These are phyloP conservation scores for Phialophora tarda DNA, from an alignment of 2,329 filamentous ascomycete species.

Conservation along the genomic window DNA sequence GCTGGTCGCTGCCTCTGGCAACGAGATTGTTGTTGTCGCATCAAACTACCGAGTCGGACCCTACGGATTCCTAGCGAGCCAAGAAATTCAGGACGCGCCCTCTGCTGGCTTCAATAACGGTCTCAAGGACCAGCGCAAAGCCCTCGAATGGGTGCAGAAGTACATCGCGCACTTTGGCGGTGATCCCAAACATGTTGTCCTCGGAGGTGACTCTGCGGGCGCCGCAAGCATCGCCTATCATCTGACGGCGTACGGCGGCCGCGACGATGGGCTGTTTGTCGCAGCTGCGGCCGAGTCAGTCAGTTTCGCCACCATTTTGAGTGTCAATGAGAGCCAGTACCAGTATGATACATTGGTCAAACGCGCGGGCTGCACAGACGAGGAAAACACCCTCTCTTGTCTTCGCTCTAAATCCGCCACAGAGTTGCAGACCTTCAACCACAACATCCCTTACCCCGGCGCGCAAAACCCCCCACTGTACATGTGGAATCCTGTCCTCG, in stretches of 20 bases:
- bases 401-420: constrained; percentile 54
- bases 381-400: constrained; percentile 44
- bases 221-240: constrained; percentile 68
- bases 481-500: constrained; percentile 59
- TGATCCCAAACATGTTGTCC: constrained; percentile 68
- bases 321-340: constrained; percentile 56
- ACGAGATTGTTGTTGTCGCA: constrained; percentile 70
- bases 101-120: constrained; percentile 65
- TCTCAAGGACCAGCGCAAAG: constrained; percentile 71
- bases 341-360: constrained; percentile 58
- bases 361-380: constrained; percentile 53
- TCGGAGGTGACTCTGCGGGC: constrained; percentile 73
- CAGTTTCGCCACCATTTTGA: constrained; percentile 58
- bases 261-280: constrained; percentile 57
- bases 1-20: constrained; percentile 63
- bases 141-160: constrained; percentile 71
- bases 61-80: constrained; percentile 71
- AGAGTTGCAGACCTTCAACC: constrained; percentile 54
- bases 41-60: constrained; percentile 79
- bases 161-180: constrained; percentile 73
- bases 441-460: constrained; percentile 54
- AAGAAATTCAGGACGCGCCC: constrained; percentile 57
- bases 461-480: constrained; percentile 53
- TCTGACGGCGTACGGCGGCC: constrained; percentile 60
- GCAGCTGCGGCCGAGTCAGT: constrained; percentile 62